Percentiles rank a stretch among this genome's conserved stretches.
These are phyloP conservation scores for Boletus edulis DNA, from an alignment of 768 basidiomycete genomes.

Conservation along the genomic window DNA sequence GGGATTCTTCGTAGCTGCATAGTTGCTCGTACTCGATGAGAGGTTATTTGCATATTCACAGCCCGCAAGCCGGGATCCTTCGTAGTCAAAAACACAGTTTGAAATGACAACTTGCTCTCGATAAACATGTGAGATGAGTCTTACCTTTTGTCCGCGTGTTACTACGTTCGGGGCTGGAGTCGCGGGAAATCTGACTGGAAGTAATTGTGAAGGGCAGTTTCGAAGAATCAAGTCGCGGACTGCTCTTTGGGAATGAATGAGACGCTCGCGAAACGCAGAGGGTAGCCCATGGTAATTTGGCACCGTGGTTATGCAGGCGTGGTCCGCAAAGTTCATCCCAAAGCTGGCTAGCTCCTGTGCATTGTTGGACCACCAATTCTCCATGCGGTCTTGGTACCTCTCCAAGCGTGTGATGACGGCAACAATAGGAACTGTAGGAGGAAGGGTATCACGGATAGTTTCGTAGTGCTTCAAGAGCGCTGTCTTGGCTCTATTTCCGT, in stretches of 20 bases:
- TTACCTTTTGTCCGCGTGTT: constrained; percentile 3
- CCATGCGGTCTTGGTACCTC: constrained; percentile 18
- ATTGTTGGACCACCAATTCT: constrained; percentile 23
- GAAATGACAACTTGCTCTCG: background rate
- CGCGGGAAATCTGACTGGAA: constrained; percentile 9
- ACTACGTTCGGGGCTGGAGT: background rate
- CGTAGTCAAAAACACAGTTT: background rate
- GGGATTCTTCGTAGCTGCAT: background rate
- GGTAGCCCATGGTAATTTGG: constrained; percentile 2
- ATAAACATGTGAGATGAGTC: background rate
- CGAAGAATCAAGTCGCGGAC: constrained; percentile 13
- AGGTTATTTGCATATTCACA: background rate
- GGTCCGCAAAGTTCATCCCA: constrained; percentile 18
- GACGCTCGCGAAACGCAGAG: constrained; percentile 8
- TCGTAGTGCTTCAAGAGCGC: constrained; percentile 18
- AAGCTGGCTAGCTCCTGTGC: constrained; percentile 1
- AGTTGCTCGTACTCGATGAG: background rate
- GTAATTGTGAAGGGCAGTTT: constrained; percentile 1
- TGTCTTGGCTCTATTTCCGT: constrained; percentile 16
- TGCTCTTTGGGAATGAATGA: constrained; percentile 8
- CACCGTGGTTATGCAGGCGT: constrained; percentile 21
- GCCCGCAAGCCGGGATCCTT: background rate
- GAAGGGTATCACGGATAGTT: constrained; percentile 4
- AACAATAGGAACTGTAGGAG: constrained; percentile 12
- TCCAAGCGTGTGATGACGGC: constrained; percentile 21